Conservation (phyloP, 1,284 basidiomycete species). For the Ustilago xerochloae region DNA sequence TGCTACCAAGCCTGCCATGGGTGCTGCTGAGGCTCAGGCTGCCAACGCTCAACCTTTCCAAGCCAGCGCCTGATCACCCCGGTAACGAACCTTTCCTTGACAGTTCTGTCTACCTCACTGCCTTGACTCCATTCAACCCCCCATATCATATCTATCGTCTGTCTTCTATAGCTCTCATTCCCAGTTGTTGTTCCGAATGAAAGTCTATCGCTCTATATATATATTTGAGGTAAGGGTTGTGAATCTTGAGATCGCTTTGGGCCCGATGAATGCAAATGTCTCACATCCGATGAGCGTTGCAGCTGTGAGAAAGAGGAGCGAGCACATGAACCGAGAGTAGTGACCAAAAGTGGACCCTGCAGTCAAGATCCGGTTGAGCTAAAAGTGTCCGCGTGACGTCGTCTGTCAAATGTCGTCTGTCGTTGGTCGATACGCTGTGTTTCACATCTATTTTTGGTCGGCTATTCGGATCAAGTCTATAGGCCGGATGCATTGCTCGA, state of each 20-base stretch:
- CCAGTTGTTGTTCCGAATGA: background rate
- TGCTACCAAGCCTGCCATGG: too few species aligned
- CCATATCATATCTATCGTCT: background rate
- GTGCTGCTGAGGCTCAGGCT: too few species aligned
- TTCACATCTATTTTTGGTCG: background rate
- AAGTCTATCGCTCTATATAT: background rate
- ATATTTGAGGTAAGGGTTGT: too few species aligned
- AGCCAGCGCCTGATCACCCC: too few species aligned
- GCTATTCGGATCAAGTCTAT: background rate
- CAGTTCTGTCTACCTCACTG: too few species aligned
- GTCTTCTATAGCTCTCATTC: background rate
- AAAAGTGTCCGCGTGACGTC: background rate
- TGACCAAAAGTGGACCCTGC: background rate
- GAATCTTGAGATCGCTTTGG: background rate
- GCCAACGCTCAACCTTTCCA: too few species aligned
- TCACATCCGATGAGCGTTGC: background rate
- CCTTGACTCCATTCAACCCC: background rate
- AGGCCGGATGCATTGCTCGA: too few species aligned
- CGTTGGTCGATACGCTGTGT: too few species aligned
- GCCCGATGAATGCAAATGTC: background rate
- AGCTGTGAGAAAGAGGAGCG: background rate
- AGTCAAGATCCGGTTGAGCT: background rate
- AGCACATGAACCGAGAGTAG: background rate
- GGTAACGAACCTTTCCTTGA: background rate
- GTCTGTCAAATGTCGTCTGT: too few species aligned